Evolutionary conservation across 164 flowering plant genomes (phyloP), one percentile per base, ranked within the genome.

Genomic region (Dillenia suffruticosa): DNA sequence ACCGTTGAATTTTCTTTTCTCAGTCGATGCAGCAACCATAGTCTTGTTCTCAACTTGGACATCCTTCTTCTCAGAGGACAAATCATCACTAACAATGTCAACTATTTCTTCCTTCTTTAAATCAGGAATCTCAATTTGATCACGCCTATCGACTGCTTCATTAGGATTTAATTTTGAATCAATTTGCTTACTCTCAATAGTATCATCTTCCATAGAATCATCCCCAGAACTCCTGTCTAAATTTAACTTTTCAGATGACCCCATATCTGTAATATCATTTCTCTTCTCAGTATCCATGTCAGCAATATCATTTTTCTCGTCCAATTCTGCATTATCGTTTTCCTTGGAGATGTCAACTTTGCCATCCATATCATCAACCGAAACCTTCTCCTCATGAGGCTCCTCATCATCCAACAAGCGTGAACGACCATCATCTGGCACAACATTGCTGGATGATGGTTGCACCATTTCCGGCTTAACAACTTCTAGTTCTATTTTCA

Each of bases 141-240:
- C 88, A 74, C 14, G 67, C 65, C n/a, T 66, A 22, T 79, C 80
- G 19, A 65, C 75, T 62, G 69, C 68, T 66, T 72, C 88, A 59
- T 72, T 77, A 63, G 76, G 68, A 49, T 55, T 72, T 68, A 63
- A 70, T 46, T 75, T 83, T 5, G 82, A 76, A 59, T 88, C 92
- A 49, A 72, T 55, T 56, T 79, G 89, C 71, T 85, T 88, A 74
- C 71, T 78, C 62, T 88, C 96, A 63, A 76, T 19, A 47, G 76
- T 74, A 83, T 88, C 96, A 66, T 89, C 94, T 52, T 92, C 96
- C 90, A 88, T 79, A 12, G 88, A 86, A 68, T 90, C 96, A 76
- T 88, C 96, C 52, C 91, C 93, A 43, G 91, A 79, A 77, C 89
- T 85, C 64, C 83, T 76, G 45, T 88, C 98, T 68, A 92, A 78